Conservation (phyloP, 192 early-diverging fungal genomes). For the Backusella mclennaniae region DNA sequence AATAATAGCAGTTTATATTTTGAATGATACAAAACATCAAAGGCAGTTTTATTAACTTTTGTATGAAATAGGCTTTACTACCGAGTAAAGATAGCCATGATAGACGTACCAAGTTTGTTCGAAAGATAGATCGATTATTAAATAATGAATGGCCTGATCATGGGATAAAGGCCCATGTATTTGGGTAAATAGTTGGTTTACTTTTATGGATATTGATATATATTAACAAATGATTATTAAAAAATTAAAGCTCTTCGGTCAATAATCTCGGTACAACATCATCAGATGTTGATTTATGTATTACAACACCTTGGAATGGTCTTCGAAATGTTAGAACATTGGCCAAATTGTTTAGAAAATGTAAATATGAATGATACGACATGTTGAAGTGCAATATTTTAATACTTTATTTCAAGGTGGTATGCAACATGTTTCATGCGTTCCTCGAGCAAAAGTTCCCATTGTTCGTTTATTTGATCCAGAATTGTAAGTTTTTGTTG, state of each 20-base stretch:
- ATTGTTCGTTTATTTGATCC: slow-evolving; percentile 93
- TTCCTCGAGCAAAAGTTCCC: slow-evolving; percentile 87
- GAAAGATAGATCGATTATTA: slow-evolving; percentile 80
- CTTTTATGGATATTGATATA: not conserved
- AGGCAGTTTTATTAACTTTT: not conserved
- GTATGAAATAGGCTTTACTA: slow-evolving; percentile 42
- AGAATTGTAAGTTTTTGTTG: slow-evolving; percentile 60
- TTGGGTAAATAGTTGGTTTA: slow-evolving; percentile 62
- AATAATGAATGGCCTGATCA: slow-evolving; percentile 78
- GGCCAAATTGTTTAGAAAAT: slow-evolving; percentile 68
- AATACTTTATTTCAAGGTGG: slow-evolving; percentile 50
- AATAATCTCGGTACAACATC: slow-evolving; percentile 82
- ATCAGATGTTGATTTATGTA: slow-evolving; percentile 91
- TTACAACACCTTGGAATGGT: slow-evolving; percentile 84
- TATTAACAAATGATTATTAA: not conserved
- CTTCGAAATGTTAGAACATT: slow-evolving; percentile 72
- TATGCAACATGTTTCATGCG: slow-evolving; percentile 77
- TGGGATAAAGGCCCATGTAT: slow-evolving; percentile 78
- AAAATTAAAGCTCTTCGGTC: slow-evolving; percentile 66
- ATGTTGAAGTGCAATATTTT: not conserved
- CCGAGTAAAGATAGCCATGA: slow-evolving; percentile 69
- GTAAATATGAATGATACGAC: slow-evolving; percentile 38
- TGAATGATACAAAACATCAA: not conserved
- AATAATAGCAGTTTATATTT: not conserved
- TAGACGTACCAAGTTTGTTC: slow-evolving; percentile 62